These are phyloP conservation scores for Saccharomycopsis olivae DNA, from an alignment of 805 yeast species.

Conservation along the genomic window DNA sequence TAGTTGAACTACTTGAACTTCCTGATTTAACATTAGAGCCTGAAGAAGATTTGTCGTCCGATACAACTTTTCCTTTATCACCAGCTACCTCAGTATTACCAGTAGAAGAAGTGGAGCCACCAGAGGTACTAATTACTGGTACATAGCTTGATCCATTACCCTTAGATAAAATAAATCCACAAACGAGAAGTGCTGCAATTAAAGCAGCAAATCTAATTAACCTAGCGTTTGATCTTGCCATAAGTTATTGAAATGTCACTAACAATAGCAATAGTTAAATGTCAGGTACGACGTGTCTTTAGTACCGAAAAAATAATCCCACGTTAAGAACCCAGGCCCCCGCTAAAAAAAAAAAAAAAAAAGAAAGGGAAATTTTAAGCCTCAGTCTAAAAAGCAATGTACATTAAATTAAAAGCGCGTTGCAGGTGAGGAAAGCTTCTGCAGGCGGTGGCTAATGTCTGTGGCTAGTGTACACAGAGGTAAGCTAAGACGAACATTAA, in stretches of 20 bases:
- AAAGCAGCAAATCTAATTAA: slow-evolving; percentile 37
- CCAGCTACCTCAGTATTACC: not conserved
- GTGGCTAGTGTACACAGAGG: no score
- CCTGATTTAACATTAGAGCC: not conserved
- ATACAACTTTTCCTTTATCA: not conserved
- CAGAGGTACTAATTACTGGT: slow-evolving; percentile 8
- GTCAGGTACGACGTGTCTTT: no score
- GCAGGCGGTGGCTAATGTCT: no score
- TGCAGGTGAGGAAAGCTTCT: no score
- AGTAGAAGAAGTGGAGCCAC: not conserved
- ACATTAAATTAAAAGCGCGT: no score
- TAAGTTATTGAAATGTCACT: slow-evolving; percentile 16
- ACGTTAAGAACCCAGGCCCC: no score
- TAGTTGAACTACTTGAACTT: not conserved
- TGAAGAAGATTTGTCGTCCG: not conserved
- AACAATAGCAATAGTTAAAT: no score
- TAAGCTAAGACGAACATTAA: no score
- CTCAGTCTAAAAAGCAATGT: no score
- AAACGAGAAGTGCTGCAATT: slow-evolving; percentile 34
- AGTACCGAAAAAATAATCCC: no score
- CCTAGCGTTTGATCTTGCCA: slow-evolving; percentile 40
- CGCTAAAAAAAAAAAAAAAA: no score
- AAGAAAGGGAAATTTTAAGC: no score
- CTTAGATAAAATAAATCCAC: slow-evolving; percentile 37
- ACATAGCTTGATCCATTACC: slow-evolving; percentile 31